phyloP scores from a whole-genome alignment of 2,329 filamentous ascomycete species.

The Aspergillus hiratsukae region DNA sequence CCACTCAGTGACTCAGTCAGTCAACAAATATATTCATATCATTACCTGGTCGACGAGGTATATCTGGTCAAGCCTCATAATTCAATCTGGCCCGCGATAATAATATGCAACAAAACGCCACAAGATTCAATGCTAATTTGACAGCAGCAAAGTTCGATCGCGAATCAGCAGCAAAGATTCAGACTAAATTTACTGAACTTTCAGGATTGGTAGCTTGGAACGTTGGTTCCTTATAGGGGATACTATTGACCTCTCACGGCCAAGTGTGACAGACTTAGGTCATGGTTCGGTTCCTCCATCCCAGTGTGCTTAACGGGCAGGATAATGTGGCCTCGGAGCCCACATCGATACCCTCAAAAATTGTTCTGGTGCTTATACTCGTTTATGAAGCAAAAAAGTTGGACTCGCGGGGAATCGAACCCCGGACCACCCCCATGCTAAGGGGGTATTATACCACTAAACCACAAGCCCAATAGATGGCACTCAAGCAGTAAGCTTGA shows the following conservation, averaged over 20 bases:
- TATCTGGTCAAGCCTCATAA: not conserved
- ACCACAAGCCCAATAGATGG: slow-evolving; percentile 31
- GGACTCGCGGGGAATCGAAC: slow-evolving; percentile 48
- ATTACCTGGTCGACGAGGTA: not conserved
- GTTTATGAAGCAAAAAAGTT: slow-evolving; percentile 6
- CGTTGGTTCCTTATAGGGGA: not conserved
- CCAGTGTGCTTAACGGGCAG: no score
- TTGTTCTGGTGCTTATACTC: no score
- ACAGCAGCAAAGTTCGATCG: not conserved
- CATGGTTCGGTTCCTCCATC: no score
- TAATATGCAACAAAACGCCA: not conserved
- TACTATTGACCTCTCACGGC: not conserved
- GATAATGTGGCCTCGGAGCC: no score
- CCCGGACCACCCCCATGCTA: slow-evolving; percentile 46
- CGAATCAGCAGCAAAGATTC: not conserved
- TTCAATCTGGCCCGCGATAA: not conserved
- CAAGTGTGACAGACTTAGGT: not conserved
- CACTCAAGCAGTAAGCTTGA: no score
- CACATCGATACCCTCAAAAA: no score
- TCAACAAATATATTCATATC: no score
- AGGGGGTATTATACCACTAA: slow-evolving; percentile 47
- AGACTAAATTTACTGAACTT: not conserved
- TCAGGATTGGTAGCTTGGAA: not conserved
- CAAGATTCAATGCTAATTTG: not conserved
- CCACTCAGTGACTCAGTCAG: not conserved